These are phyloP conservation scores for Paecilomyces sp. DNA, from an alignment of 2,329 filamentous ascomycete genomes.

Conservation along the genomic window DNA sequence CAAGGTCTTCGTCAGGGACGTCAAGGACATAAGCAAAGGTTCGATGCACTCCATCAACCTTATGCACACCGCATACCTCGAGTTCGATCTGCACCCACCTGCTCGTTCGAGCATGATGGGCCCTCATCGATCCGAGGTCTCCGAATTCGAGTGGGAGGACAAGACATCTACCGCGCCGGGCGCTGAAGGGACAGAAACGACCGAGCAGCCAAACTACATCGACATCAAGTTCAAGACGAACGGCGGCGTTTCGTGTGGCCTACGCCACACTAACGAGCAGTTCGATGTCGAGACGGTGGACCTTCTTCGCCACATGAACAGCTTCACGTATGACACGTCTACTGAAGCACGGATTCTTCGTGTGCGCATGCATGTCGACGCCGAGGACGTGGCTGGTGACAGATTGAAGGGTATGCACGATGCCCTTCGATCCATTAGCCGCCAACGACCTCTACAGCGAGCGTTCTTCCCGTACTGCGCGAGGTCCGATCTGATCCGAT, in stretches of 20 bases:
- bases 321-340: neutral
- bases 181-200: too few species aligned
- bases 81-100: neutral
- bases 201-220: neutral
- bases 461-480: too few species aligned
- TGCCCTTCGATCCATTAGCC: neutral
- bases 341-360: neutral
- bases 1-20: neutral
- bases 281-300: neutral
- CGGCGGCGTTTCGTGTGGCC: neutral
- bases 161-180: neutral
- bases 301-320: neutral
- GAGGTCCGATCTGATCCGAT: too few species aligned
- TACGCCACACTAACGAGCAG: neutral
- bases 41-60: neutral
- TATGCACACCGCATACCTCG: neutral
- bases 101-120: neutral
- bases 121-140: too few species aligned
- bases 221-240: neutral
- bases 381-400: neutral
- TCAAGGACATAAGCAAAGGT: neutral
- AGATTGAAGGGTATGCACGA: neutral
- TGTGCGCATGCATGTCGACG: neutral
- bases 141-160: too few species aligned
- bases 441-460: too few species aligned